Conservation (phyloP, 2,329 filamentous ascomycete species). For the Xylariomycetidae sp. region DNA sequence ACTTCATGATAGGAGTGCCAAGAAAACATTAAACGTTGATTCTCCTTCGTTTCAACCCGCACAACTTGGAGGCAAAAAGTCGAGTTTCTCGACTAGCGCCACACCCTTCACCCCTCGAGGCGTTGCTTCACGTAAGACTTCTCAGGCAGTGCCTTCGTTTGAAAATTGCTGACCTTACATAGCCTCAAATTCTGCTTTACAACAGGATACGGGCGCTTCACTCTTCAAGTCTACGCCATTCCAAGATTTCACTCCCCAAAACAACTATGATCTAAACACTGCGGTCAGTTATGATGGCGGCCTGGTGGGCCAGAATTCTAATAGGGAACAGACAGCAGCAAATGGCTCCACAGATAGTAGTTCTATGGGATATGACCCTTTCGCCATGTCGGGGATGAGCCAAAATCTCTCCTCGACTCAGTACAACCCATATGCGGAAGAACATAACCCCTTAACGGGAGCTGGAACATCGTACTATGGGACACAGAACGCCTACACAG, state of each 20-base stretch:
- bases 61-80: constrained; percentile 55
- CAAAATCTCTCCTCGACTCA: constrained; percentile 47
- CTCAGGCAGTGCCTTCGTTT: no score
- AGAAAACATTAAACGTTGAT: constrained; percentile 88
- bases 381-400: constrained; percentile 53
- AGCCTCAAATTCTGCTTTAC: constrained; percentile 34
- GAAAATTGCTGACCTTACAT: no score
- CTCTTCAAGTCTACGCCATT: constrained; percentile 54
- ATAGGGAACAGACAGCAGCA: constrained; percentile 17
- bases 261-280: constrained; percentile 48
- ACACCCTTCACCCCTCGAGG: constrained; percentile 77
- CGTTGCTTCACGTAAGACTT: constrained; percentile 26
- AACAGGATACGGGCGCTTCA: constrained; percentile 38
- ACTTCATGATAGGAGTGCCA: constrained; percentile 37
- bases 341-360: constrained; percentile 25
- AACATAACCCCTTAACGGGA: constrained; percentile 53
- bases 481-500: constrained; percentile 46
- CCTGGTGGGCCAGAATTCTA: constrained; percentile 5
- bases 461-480: constrained; percentile 64
- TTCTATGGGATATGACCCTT: constrained; percentile 56
- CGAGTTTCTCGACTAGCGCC: constrained; percentile 83
- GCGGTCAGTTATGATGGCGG: constrained; percentile 32
- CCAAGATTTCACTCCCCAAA: constrained; percentile 55
- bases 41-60: constrained; percentile 90
- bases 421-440: constrained; percentile 75